A percentile compares a stretch with the other conserved stretches of the same genome.
Conservation (phyloP, 345 rosid species). For the Salix udensis region DNA sequence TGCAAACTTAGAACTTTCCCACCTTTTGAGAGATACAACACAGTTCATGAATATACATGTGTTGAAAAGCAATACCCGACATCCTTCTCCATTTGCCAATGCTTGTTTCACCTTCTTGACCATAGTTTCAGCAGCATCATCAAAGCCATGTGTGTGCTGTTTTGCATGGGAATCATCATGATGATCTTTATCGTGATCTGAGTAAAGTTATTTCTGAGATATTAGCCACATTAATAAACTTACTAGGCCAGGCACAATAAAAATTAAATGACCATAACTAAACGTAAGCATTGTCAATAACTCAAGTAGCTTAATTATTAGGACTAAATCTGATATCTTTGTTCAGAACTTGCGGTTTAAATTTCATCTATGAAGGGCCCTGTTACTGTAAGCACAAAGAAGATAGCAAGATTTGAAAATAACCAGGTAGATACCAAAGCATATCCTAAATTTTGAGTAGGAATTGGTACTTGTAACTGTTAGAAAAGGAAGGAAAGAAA, state of each 20-base stretch:
- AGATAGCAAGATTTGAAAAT: no score
- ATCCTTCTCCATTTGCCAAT: conserved; percentile 82
- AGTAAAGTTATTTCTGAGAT: conserved; percentile 7
- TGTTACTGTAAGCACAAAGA: no score
- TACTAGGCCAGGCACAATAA: background rate
- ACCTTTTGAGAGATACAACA: background rate
- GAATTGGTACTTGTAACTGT: no score
- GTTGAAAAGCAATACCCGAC: conserved; percentile 57
- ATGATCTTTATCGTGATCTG: conserved; percentile 65
- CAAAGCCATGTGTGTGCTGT: conserved; percentile 57
- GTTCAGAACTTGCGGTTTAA: background rate
- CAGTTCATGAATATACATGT: background rate
- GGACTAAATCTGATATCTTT: background rate
- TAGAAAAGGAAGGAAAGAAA: background rate
- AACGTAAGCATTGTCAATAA: background rate
- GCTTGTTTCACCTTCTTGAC: conserved; percentile 92
- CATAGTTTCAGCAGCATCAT: conserved; percentile 75
- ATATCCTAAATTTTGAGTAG: no score
- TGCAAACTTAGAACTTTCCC: conserved; percentile 11
- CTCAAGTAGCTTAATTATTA: background rate
- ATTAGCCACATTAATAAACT: background rate
- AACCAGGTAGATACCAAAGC: no score
- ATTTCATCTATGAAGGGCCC: no score
- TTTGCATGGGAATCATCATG: conserved; percentile 49
- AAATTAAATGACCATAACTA: background rate